Evolutionary conservation across 1,139 yeast species (phyloP).

Genomic region (Blastobotrys serpentis): DNA sequence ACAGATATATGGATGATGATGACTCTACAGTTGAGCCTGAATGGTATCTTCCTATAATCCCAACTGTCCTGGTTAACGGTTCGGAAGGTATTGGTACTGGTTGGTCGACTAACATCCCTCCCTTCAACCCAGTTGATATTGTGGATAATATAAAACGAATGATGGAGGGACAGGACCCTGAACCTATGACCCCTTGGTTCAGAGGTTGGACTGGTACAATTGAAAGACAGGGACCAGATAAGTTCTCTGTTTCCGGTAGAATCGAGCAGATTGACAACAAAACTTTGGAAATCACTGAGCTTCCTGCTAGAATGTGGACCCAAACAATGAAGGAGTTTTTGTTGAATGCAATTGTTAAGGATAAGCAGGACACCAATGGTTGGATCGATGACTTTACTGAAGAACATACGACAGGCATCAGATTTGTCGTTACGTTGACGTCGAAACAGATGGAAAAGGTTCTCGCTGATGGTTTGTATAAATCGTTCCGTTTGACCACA

Average conservation of each 20-base stretch:
- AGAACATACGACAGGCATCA: slow-evolving; percentile 80
- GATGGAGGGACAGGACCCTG: slow-evolving; percentile 70
- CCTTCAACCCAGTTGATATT: slow-evolving; percentile 82
- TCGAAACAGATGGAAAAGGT: slow-evolving; percentile 84
- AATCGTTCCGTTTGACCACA: slow-evolving; percentile 74
- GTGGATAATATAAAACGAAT: slow-evolving; percentile 68
- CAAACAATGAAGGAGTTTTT: slow-evolving; percentile 82
- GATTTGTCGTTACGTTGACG: slow-evolving; percentile 71
- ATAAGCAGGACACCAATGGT: slow-evolving; percentile 45
- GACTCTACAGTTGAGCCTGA: slow-evolving; percentile 94
- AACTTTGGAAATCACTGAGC: slow-evolving; percentile 84
- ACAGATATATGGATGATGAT: slow-evolving; percentile 84
- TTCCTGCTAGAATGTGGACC: slow-evolving; percentile 94
- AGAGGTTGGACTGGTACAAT: slow-evolving; percentile 92
- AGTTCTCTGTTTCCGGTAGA: slow-evolving; percentile 71
- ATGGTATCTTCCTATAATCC: slow-evolving; percentile 90
- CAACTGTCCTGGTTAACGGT: slow-evolving; percentile 92
- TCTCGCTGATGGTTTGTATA: slow-evolving; percentile 69
- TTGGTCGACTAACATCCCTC: slow-evolving; percentile 94
- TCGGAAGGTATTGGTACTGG: slow-evolving; percentile 99
- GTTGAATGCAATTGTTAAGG: slow-evolving; percentile 55
- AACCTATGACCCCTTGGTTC: slow-evolving; percentile 89
- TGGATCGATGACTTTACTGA: slow-evolving; percentile 97
- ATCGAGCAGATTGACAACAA: slow-evolving; percentile 79
- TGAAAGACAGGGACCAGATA: slow-evolving; percentile 58